Base-by-base conservation (phyloP, 768 basidiomycete genomes). In the Boletellus ananas region DNA sequence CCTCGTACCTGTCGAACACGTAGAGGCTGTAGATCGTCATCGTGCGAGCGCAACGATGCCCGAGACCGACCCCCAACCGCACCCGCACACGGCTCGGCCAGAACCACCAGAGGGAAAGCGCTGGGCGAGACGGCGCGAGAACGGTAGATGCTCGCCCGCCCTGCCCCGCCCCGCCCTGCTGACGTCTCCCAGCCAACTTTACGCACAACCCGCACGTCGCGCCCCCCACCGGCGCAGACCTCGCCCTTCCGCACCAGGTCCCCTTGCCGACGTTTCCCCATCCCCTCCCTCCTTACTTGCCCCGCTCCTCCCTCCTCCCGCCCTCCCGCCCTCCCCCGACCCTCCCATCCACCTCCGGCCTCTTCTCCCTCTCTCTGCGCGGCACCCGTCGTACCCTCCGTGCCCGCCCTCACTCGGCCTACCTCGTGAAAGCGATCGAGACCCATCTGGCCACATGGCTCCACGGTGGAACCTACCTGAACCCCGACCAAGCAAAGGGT, bases 11-110 rank as follows among this genome's bases (percentile, higher is more conserved):
- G 70, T 97, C 93, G 66, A 84, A 97, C 58, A 98, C 86, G 75
- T 97, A 97, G 39, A 98, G 74, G 55, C 92, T 92, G 72, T 84
- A 81, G 60, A 96, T 90, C 20, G 91, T 93, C 90, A 93, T 93
- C 42, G n/a, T 9, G 3, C n/a, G n/a, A n/a, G n/a, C n/a, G n/a
- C n/a, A n/a, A n/a, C n/a, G n/a, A n/a, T 57, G 55, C 10, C 47
- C 20, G 49, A 47, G 49, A 40, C 27, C 36, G 45, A 49, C 35
- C 49, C 42, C 20, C 38, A 50, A n/a, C n/a, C n/a, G 6, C 38
- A 56, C 6, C 56, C 64, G 20, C 34, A 51, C 21, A 80, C 71
- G 68, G 80, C 77, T 34, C 70, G 82, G 45, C 77, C 78, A 49
- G 81, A 83, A 43, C 83, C 80, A 43, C 83, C 80, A 44, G 85